Conservation (phyloP, 768 basidiomycete genomes). For the Russula olivacea region DNA sequence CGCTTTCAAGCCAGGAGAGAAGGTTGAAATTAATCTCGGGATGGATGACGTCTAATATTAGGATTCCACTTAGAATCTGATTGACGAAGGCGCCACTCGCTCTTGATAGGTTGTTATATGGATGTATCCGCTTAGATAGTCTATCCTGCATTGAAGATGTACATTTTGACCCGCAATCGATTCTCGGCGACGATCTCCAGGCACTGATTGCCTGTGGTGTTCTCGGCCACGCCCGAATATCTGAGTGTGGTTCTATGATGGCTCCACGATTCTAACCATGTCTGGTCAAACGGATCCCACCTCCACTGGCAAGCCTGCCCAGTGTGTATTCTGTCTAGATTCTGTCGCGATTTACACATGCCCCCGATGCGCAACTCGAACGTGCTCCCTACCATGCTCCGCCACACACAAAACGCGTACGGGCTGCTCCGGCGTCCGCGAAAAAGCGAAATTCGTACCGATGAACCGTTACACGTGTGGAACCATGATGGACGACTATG, state of each 20-base stretch:
- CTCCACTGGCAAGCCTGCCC: slow-evolving; percentile 1
- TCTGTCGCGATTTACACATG: slow-evolving; percentile 61
- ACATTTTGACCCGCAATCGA: background rate
- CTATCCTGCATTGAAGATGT: background rate
- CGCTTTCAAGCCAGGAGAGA: slow-evolving; percentile 97
- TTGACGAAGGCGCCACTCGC: background rate
- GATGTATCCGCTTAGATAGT: background rate
- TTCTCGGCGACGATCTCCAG: background rate
- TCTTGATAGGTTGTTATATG: background rate
- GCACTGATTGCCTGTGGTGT: no score
- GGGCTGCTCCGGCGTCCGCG: slow-evolving; percentile 65
- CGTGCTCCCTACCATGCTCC: slow-evolving; percentile 71
- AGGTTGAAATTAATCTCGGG: slow-evolving; percentile 84
- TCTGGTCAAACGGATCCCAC: background rate
- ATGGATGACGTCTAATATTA: slow-evolving; percentile 74
- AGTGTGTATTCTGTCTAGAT: slow-evolving; percentile 16
- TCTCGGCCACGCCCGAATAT: background rate
- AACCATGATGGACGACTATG: slow-evolving; percentile 84
- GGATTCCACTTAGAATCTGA: background rate
- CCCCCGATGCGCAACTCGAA: slow-evolving; percentile 63
- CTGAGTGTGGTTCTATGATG: background rate
- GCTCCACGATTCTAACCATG: background rate
- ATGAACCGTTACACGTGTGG: slow-evolving; percentile 85
- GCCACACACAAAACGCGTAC: slow-evolving; percentile 55
- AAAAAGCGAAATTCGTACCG: slow-evolving; percentile 67